Evolutionary conservation across 116 monocot genomes (phyloP).

Genomic region (Dioscorea cayenensis): DNA sequence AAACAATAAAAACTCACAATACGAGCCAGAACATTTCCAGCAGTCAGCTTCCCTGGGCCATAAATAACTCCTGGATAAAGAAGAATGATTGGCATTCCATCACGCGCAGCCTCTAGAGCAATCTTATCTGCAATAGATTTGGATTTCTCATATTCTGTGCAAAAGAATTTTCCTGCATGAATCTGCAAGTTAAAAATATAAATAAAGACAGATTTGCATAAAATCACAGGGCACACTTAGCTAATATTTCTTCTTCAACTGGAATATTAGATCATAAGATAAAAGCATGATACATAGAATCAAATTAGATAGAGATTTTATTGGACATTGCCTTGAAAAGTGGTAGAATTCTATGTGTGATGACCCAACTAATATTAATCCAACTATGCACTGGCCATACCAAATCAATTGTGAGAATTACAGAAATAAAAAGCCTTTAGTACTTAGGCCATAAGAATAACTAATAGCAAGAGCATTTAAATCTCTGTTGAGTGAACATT

Average conservation of each 20-base stretch:
- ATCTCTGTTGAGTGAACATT: too few species aligned
- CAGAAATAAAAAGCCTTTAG: too few species aligned
- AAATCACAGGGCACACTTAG: neutral
- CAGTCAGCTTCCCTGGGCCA: constrained; percentile 77
- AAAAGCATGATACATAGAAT: neutral
- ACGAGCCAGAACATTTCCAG: constrained; percentile 74
- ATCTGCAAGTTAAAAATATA: constrained; percentile 24
- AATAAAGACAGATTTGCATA: neutral
- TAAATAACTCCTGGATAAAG: constrained; percentile 95
- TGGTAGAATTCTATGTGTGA: too few species aligned
- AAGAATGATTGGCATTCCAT: constrained; percentile 74
- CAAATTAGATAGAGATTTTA: neutral
- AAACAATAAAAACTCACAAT: constrained; percentile 42
- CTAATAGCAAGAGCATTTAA: too few species aligned
- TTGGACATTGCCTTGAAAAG: too few species aligned
- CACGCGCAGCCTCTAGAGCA: constrained; percentile 69
- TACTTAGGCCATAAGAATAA: too few species aligned
- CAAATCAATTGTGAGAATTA: too few species aligned
- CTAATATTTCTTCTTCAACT: neutral
- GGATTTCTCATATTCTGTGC: constrained; percentile 96
- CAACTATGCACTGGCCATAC: too few species aligned
- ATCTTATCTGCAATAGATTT: constrained; percentile 72
- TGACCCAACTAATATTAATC: too few species aligned
- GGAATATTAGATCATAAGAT: neutral
- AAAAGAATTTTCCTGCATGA: constrained; percentile 66